Conservation (phyloP, 75 land plant genomes). For the Pinus taeda region DNA sequence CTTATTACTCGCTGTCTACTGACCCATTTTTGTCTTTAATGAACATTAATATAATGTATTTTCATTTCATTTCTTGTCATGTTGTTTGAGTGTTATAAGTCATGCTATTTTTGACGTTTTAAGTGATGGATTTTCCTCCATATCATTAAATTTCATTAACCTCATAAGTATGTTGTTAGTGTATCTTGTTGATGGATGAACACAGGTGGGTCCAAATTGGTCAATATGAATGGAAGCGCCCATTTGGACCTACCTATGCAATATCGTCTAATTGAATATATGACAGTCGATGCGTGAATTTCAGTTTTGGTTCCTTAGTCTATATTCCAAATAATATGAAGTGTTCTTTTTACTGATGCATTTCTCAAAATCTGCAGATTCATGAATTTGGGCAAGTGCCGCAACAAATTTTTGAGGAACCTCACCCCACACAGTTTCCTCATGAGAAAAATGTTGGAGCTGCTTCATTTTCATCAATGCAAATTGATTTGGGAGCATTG, state of each 20-base stretch:
- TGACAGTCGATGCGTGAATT: background rate
- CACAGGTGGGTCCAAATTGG: background rate
- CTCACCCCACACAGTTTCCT: constrained; percentile 25
- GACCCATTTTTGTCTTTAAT: too few species aligned
- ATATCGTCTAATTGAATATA: background rate
- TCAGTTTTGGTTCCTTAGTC: background rate
- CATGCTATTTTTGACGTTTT: too few species aligned
- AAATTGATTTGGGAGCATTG: constrained; percentile 10
- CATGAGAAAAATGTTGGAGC: background rate
- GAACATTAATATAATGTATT: too few species aligned
- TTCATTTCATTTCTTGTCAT: too few species aligned
- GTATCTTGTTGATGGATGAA: background rate
- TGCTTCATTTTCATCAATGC: background rate
- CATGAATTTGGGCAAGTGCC: constrained; percentile 58
- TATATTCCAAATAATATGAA: background rate
- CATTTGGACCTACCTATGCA: too few species aligned
- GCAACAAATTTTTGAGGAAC: constrained; percentile 36
- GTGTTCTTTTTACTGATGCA: background rate
- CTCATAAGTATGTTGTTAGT: background rate
- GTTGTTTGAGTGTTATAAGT: too few species aligned
- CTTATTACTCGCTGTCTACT: too few species aligned
- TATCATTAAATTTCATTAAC: background rate
- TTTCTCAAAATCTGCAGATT: constrained; percentile 23
- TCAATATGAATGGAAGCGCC: too few species aligned
- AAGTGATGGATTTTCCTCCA: too few species aligned